Evolutionary conservation across 768 basidiomycete genomes (phyloP), one percentile per base, ranked within the genome.

Genomic region (Hypholoma fasciculare): DNA sequence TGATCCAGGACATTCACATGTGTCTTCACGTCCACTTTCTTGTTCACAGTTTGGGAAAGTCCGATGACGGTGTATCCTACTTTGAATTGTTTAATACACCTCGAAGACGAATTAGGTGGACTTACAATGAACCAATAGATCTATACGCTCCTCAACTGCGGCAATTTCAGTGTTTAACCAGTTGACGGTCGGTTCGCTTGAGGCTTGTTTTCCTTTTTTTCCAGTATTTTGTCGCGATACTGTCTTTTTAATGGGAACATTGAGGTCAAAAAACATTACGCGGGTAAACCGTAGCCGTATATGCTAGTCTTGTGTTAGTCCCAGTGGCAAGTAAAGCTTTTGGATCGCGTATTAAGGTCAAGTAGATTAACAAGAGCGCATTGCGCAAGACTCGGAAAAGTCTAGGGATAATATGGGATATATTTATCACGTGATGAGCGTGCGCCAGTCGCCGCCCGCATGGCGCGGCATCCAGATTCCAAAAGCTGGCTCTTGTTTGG

Each of bases 51-150:
- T 65, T 94, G 90, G 63, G 85, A 89, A 61, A 96, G 79, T 1
- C 87, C 89, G 47, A 96, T 67, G 37, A 92, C 86, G 27, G 87
- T 84, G 73, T 94, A 96, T 79, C 94, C 94, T 78, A 96, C 93
- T 96, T 71, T 20, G 63, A 49, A 56, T 44, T 54, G 54, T 59
- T 58, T 62, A 61, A 60, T 39, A 52, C 40, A 42, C 44, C 49
- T 59, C 27, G 52, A 40, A 16, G 52, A 34, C 26, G 26, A 6
- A 50, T 36, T 20, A 48, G 48, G 43, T 34, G 46, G 23, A 81
- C 88, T 67, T 61, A 92, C 91, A 84, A 71, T 90, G 89, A 37
- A 88, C 76, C 40, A 92, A 81, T 37, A 90, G 66, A 67, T 91
- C 89, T 26, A 93, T 72, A 19, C 85, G 82, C 5, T 76, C 73